Conservation (phyloP, 768 basidiomycete species). For the Termitomyces sp. region DNA sequence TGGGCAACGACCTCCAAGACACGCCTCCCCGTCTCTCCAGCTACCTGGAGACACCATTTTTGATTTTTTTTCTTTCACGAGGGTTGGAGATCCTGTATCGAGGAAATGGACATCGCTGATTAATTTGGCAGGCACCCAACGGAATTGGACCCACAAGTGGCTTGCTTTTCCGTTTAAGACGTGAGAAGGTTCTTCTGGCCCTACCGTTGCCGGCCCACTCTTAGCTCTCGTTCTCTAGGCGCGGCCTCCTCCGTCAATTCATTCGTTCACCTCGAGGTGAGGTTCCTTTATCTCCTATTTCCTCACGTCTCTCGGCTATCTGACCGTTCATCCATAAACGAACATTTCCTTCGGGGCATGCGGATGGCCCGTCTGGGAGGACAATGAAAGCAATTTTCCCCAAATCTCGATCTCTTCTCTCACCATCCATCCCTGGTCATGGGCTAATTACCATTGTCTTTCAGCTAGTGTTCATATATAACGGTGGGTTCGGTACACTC, state of each 20-base stretch:
- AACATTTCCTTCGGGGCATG: background rate
- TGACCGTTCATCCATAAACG: conserved; percentile 1
- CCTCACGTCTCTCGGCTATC: conserved; percentile 5
- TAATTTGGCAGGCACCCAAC: conserved; percentile 31
- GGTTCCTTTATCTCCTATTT: conserved; percentile 18
- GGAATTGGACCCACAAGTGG: conserved; percentile 49
- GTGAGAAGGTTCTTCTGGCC: conserved; percentile 34
- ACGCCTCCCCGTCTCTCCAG: conserved; percentile 13
- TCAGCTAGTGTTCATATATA: conserved; percentile 25
- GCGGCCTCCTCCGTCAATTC: conserved; percentile 70
- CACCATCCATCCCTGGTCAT: background rate
- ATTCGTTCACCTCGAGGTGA: conserved; percentile 54
- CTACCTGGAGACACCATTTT: conserved; percentile 19
- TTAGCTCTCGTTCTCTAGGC: conserved; percentile 36
- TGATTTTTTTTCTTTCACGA: conserved; percentile 21
- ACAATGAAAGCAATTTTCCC: conserved; percentile 18
- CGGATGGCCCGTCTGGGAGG: conserved; percentile 13
- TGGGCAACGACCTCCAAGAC: conserved; percentile 11
- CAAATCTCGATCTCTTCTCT: conserved; percentile 19
- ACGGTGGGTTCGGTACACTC: conserved; percentile 18
- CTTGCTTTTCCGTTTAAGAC: conserved; percentile 33
- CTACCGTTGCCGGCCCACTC: conserved; percentile 11
- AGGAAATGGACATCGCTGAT: conserved; percentile 16
- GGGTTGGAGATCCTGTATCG: conserved; percentile 11
- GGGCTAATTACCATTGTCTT: conserved; percentile 27